phyloP scores from a whole-genome alignment of 2,329 filamentous ascomycete species.

The Sporothrix phasma region DNA sequence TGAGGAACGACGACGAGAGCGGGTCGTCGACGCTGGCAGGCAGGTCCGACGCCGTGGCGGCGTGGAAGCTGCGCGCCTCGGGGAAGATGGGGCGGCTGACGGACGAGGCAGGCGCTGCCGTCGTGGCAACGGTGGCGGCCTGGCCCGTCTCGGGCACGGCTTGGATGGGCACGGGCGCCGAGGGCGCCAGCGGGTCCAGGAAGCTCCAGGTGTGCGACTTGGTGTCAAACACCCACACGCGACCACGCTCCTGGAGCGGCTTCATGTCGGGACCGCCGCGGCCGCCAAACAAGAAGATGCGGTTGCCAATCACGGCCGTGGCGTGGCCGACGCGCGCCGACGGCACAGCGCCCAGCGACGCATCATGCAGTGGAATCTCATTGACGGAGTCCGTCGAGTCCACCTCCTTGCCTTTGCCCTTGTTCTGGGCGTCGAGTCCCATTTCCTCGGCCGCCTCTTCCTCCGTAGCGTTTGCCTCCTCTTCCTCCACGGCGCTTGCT shows the following conservation, averaged over 20 bases:
- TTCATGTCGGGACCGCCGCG: slow-evolving; percentile 58
- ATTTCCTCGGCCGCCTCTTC: slow-evolving; percentile 21
- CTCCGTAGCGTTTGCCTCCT: too few relatives aligned
- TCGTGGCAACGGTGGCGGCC: slow-evolving; percentile 14
- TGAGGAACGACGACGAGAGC: slow-evolving; percentile 20
- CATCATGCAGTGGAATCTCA: slow-evolving; percentile 25
- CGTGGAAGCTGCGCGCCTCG: slow-evolving; percentile 61
- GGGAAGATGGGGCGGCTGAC: slow-evolving; percentile 36
- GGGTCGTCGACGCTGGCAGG: slow-evolving; percentile 20
- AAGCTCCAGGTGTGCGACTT: slow-evolving; percentile 52
- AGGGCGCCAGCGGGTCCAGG: slow-evolving; percentile 46
- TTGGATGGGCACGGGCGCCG: slow-evolving; percentile 26
- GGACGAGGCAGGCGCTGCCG: not conserved
- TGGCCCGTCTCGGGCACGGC: slow-evolving; percentile 13
- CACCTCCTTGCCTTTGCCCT: slow-evolving; percentile 30
- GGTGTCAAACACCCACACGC: slow-evolving; percentile 68
- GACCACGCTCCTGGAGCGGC: slow-evolving; percentile 63
- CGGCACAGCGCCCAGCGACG: slow-evolving; percentile 41
- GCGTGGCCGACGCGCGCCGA: slow-evolving; percentile 63
- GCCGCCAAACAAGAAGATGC: slow-evolving; percentile 75
- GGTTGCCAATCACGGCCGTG: slow-evolving; percentile 54
- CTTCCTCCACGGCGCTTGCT: too few relatives aligned
- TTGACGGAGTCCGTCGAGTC: slow-evolving; percentile 6
- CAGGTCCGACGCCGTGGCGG: slow-evolving; percentile 39
- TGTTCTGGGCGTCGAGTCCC: slow-evolving; percentile 2